These are phyloP conservation scores for Somion occarium DNA, from an alignment of 1,284 basidiomycete species.

Conservation along the genomic window DNA sequence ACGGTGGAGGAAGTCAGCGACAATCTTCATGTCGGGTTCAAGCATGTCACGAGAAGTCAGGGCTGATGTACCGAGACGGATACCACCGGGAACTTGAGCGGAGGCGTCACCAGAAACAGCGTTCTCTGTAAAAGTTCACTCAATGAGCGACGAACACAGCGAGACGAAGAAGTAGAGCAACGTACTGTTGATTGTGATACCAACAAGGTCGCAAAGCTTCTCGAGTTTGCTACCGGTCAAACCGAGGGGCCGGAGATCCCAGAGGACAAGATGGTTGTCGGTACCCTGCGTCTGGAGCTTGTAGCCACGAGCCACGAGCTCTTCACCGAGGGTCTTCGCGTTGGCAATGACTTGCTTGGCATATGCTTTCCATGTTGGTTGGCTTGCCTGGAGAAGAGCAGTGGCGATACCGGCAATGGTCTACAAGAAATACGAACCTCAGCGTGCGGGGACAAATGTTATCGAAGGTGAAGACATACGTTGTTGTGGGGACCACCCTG, in stretches of 20 bases:
- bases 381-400: constrained; percentile 89
- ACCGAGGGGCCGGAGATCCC: constrained; percentile 95
- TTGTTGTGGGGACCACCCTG: constrained; percentile 99
- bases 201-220: constrained; percentile 96
- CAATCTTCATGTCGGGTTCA: constrained; percentile 82
- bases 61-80: constrained; percentile 93
- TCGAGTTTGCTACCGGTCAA: constrained; percentile 98
- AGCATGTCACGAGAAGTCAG: constrained; percentile 94
- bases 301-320: constrained; percentile 79
- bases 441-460: not conserved
- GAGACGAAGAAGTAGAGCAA: constrained; percentile 24
- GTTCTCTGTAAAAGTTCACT: constrained; percentile 70
- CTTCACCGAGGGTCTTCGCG: constrained; percentile 69
- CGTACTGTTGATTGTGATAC: constrained; percentile 91
- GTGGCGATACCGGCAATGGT: constrained; percentile 97
- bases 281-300: constrained; percentile 96
- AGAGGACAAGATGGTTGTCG: constrained; percentile 97
- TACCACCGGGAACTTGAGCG: constrained; percentile 95
- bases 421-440: constrained; percentile 30
- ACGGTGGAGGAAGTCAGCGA: constrained; percentile 91
- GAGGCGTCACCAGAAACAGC: constrained; percentile 95
- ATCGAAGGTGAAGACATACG: constrained; percentile 33
- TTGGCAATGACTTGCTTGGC: constrained; percentile 94
- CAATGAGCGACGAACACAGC: not conserved
- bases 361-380: constrained; percentile 90